Evolutionary conservation across 805 yeast genomes (phyloP).

Genomic region (Vanderwaltozyma verrucispora): DNA sequence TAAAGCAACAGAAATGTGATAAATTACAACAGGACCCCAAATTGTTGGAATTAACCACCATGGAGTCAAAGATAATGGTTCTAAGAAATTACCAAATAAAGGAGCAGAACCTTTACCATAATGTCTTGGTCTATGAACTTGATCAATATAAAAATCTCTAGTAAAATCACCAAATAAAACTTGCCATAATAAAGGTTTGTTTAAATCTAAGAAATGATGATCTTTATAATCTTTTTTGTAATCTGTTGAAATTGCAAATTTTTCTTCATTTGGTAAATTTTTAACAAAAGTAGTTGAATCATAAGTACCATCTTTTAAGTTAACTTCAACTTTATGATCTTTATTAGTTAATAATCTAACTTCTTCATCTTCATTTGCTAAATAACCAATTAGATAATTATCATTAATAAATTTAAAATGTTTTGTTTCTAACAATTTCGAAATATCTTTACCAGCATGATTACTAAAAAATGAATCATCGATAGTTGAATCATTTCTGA

Average conservation of each 20-base stretch:
- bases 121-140: slow-evolving; percentile 96
- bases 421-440: slow-evolving; percentile 40
- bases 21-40: slow-evolving; percentile 79
- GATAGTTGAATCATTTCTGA: slow-evolving; percentile 59
- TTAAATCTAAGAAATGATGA: slow-evolving; percentile 81
- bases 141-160: slow-evolving; percentile 87
- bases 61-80: slow-evolving; percentile 82
- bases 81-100: slow-evolving; percentile 86
- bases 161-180: slow-evolving; percentile 65
- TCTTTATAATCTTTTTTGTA: slow-evolving; percentile 54
- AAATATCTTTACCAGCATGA: slow-evolving; percentile 76
- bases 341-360: slow-evolving; percentile 54
- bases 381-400: slow-evolving; percentile 64
- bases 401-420: slow-evolving; percentile 56
- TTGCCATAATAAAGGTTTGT: slow-evolving; percentile 72
- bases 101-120: slow-evolving; percentile 97
- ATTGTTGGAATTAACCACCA: slow-evolving; percentile 87
- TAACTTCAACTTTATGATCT: slow-evolving; percentile 51
- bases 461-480: too few relatives aligned
- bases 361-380: slow-evolving; percentile 77
- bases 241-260: slow-evolving; percentile 72
- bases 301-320: slow-evolving; percentile 30
- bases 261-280: slow-evolving; percentile 62
- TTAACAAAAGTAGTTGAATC: slow-evolving; percentile 46
- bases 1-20: slow-evolving; percentile 50